Base-by-base conservation (phyloP, 192 early-diverging fungal species). In the Podila verticillata region DNA sequence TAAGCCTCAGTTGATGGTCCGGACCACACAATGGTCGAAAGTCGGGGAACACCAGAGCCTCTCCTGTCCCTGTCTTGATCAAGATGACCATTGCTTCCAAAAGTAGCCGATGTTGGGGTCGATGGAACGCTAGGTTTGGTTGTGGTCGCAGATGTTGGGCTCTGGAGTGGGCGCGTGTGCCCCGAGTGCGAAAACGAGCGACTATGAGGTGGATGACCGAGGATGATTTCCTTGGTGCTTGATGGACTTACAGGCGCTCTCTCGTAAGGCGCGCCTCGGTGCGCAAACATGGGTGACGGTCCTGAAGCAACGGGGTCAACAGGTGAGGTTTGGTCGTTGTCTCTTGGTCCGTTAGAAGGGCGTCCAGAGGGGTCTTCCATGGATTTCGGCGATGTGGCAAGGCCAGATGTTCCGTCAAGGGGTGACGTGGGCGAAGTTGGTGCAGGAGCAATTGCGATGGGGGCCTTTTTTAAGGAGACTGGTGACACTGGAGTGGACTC, bases 141-240 rank as follows among this genome's bases (percentile, higher is more conserved):
- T n/a, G 24, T 54, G 20, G n/a, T n/a, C n/a, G n/a, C n/a, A n/a
- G 51, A 24, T 4, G 51, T 54, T 54, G 51, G 51, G 22, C 15
- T 44, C 39, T 44, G 51, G 51, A 54, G 51, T n/a, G 20, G 51
- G 24, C 20, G 51, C 22, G 51, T 7, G 51, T 12, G 24, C 9
- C 51, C 51, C 1, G 77, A 80, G 7, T 80, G 77, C 2, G 77
- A 72, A 26, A 51, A 72, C 5, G 77, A 72, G 5, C 77, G 77
- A 7, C 48, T 10, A 20, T 80, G 77, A 36, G 63, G 74, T 2
- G 66, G 28, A 22, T 35, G 48, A 29, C 48, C 49, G 10, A 48
- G 15, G 9, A 54, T 54, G 20, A 44, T 26, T 28, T 65, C 63
- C 44, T 65, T 65, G 44, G 24, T 39, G 17, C 19, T 26, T 31